Evolutionary conservation across 1,284 basidiomycete genomes (phyloP).

Genomic region (Cryptococcus neoformans): DNA sequence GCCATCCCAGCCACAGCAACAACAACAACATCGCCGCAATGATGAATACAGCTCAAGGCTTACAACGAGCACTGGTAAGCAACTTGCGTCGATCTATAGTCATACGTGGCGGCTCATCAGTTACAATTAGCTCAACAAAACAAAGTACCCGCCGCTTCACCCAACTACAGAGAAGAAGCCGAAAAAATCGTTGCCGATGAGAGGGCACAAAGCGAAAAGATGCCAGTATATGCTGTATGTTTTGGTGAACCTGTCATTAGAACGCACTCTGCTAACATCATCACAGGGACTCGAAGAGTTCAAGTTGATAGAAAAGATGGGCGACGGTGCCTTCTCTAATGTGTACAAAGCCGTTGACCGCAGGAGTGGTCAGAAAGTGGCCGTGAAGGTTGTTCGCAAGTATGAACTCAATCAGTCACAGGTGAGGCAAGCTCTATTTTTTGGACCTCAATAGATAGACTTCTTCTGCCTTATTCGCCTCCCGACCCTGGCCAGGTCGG

Average conservation of each 20-base stretch:
- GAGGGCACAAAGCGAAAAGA: conserved; percentile 65
- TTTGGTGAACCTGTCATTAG: background rate
- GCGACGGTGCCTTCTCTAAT: conserved; percentile 97
- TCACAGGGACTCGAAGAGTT: conserved; percentile 73
- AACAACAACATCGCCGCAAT: background rate
- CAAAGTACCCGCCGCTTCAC: conserved; percentile 34
- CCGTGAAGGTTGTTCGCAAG: conserved; percentile 97
- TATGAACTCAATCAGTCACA: conserved; percentile 92
- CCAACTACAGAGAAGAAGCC: conserved; percentile 58
- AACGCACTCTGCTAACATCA: conserved; percentile 6
- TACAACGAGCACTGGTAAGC: conserved; percentile 6
- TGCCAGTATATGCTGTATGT: conserved; percentile 67
- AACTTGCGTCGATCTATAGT: too few species aligned
- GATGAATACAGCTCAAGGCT: background rate
- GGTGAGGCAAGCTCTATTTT: conserved; percentile 62
- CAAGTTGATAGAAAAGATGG: conserved; percentile 85
- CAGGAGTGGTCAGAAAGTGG: conserved; percentile 74
- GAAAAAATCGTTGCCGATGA: conserved; percentile 77
- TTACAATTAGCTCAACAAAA: too few species aligned
- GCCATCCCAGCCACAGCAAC: background rate
- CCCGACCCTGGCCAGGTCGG: conserved; percentile 39
- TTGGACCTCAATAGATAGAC: conserved; percentile 16
- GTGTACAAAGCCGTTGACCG: conserved; percentile 92
- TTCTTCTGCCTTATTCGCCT: conserved; percentile 26
- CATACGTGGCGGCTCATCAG: too few species aligned